A percentile compares a stretch with the other conserved stretches of the same genome.
Conservation (phyloP, 768 basidiomycete species). For the Tulasnella sp. region DNA sequence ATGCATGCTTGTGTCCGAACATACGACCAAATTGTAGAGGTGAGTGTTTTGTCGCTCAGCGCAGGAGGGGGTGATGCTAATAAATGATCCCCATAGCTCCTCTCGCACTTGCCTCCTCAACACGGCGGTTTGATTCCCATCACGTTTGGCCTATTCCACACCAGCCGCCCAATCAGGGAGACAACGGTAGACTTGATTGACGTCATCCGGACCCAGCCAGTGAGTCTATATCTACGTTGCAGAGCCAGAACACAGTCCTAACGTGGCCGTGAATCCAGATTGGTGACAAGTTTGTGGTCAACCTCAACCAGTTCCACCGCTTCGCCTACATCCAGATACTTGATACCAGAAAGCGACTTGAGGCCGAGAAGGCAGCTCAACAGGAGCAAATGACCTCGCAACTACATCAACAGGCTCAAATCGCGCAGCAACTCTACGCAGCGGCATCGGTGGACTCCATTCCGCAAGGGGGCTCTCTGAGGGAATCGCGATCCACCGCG, state of each 20-base stretch:
- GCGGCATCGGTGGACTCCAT: conserved; percentile 22
- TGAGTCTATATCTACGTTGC: conserved; percentile 47
- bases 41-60: conserved; percentile 44
- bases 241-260: neutral
- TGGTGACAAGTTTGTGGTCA: conserved; percentile 41
- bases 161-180: conserved; percentile 72
- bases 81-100: conserved; percentile 56
- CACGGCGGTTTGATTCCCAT: conserved; percentile 82
- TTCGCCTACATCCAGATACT: conserved; percentile 41
- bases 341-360: conserved; percentile 16
- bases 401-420: conserved; percentile 29
- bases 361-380: conserved; percentile 12
- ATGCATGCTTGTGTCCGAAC: conserved; percentile 71
- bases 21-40: conserved; percentile 92
- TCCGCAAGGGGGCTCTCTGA: neutral
- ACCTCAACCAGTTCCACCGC: conserved; percentile 45
- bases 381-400: conserved; percentile 30
- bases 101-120: conserved; percentile 74
- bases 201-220: conserved; percentile 73
- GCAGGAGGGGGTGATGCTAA: conserved; percentile 23
- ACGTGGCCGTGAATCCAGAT: conserved; percentile 38
- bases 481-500: neutral
- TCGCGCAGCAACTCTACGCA: conserved; percentile 29
- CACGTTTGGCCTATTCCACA: conserved; percentile 91
- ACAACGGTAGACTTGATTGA: conserved; percentile 83